Conservation (phyloP, 1,284 basidiomycete genomes). For the Phaffia rhodozyma region DNA sequence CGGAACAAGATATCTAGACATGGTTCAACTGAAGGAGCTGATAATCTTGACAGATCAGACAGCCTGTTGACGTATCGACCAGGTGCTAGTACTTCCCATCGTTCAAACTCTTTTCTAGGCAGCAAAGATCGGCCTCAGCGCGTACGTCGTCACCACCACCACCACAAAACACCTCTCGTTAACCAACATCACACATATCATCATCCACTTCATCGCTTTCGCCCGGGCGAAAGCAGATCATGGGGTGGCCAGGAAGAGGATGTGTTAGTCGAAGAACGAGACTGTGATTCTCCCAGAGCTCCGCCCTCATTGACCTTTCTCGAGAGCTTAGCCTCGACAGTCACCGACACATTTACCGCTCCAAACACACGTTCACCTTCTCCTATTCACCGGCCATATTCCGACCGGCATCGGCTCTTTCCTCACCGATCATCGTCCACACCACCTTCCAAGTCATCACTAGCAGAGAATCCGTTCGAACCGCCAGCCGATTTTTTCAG, state of each 20-base stretch:
- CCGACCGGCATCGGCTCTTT: slow-evolving; percentile 43
- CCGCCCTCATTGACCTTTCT: slow-evolving; percentile 28
- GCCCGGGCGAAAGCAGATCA: slow-evolving; percentile 12
- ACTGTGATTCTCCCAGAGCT: slow-evolving; percentile 18
- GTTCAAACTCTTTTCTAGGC: too few relatives aligned
- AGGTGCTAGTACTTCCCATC: too few relatives aligned
- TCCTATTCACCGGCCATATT: slow-evolving; percentile 41
- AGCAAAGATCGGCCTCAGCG: too few relatives aligned
- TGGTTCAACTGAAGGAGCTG: too few relatives aligned
- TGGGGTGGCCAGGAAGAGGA: slow-evolving; percentile 16
- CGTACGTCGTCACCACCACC: too few relatives aligned
- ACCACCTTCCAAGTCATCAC: too few relatives aligned
- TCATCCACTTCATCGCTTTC: too few relatives aligned
- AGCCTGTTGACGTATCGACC: too few relatives aligned
- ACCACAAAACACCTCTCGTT: too few relatives aligned
- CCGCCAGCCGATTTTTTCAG: slow-evolving; percentile 31
- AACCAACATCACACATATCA: too few relatives aligned
- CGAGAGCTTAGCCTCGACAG: slow-evolving; percentile 25
- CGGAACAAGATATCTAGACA: too few relatives aligned
- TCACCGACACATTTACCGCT: slow-evolving; percentile 52
- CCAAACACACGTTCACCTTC: slow-evolving; percentile 44
- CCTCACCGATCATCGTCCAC: slow-evolving; percentile 21
- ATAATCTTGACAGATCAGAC: too few relatives aligned
- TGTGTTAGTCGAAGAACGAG: slow-evolving; percentile 18
- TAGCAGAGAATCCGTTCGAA: slow-evolving; percentile 18